A percentile compares a stretch with the other conserved stretches of the same genome.
phyloP scores from a whole-genome alignment of 2,329 filamentous ascomycete genomes.

The Aspergillus texensis region DNA sequence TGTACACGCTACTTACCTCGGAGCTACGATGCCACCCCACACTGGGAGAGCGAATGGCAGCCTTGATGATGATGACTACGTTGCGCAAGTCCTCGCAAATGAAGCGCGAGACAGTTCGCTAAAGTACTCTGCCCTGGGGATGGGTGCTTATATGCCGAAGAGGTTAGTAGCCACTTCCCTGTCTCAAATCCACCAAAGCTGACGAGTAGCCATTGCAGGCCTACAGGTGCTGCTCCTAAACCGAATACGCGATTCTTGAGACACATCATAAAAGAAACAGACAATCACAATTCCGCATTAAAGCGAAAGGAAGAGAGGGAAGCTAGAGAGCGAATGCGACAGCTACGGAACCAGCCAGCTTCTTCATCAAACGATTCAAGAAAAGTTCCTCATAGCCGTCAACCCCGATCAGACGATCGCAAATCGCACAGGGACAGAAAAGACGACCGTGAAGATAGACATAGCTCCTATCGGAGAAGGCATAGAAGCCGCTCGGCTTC shows the following conservation, averaged over 20 bases:
- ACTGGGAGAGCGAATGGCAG: conserved; percentile 45
- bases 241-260: conserved; percentile 89
- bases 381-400: conserved; percentile 36
- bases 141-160: conserved; percentile 66
- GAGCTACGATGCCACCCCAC: conserved; percentile 30
- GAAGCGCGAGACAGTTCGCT: conserved; percentile 76
- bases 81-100: conserved; percentile 75
- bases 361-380: conserved; percentile 28
- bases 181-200: not conserved
- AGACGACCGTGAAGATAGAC: conserved; percentile 25
- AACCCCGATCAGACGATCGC: conserved; percentile 18
- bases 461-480: conserved; percentile 32
- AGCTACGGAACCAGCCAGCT: conserved; percentile 51
- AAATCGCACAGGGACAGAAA: conserved; percentile 25
- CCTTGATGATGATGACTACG: conserved; percentile 58
- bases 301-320: conserved; percentile 83
- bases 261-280: conserved; percentile 84
- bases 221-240: conserved; percentile 70
- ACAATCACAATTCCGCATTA: conserved; percentile 84
- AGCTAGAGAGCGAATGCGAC: conserved; percentile 68
- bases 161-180: conserved; percentile 44
- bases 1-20: not conserved
- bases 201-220: conserved; percentile 47
- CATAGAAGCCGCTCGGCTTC: conserved; percentile 32
- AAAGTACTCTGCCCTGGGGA: conserved; percentile 73